Evolutionary conservation across 2,329 filamentous ascomycete genomes (phyloP).

Genomic region (Fusarium foetens): DNA sequence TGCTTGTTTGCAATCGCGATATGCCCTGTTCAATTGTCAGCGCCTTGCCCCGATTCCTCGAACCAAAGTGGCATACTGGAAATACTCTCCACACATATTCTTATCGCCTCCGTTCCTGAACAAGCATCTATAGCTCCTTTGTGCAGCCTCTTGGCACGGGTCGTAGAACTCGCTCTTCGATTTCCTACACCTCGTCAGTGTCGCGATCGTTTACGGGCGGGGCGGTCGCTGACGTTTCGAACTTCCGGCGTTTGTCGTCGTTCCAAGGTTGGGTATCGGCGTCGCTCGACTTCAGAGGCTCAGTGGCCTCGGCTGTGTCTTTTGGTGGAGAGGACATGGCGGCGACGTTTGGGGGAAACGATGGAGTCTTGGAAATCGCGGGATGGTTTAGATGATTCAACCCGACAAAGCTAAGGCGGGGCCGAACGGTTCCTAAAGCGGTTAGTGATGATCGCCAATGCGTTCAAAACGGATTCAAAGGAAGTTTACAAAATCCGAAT

Average conservation of each 20-base stretch:
- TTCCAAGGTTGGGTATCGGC: constrained; percentile 60
- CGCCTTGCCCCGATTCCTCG: not conserved
- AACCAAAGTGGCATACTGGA: constrained; percentile 73
- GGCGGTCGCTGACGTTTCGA: constrained; percentile 65
- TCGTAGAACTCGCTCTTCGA: constrained; percentile 90
- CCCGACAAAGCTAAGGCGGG: constrained; percentile 14
- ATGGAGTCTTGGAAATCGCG: constrained; percentile 1
- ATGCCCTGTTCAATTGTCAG: constrained; percentile 71
- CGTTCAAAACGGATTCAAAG: not conserved
- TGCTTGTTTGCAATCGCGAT: constrained; percentile 92
- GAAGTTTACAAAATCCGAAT: not conserved
- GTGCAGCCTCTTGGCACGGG: constrained; percentile 92
- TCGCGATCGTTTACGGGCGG: not conserved
- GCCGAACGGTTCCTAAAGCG: not conserved
- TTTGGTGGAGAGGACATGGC: constrained; percentile 38
- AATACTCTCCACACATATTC: constrained; percentile 93
- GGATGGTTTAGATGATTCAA: not conserved
- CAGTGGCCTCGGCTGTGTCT: constrained; percentile 27
- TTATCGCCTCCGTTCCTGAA: constrained; percentile 88
- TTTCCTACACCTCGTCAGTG: constrained; percentile 68
- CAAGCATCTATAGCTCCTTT: constrained; percentile 86
- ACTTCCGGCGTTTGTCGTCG: constrained; percentile 70
- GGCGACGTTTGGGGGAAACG: not conserved
- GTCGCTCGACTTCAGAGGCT: constrained; percentile 25
- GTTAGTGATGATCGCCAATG: not conserved